Evolutionary conservation across 148 eudicot species (phyloP), one percentile per base, ranked within the genome.

Genomic region (Rhododendron ferrugineum): DNA sequence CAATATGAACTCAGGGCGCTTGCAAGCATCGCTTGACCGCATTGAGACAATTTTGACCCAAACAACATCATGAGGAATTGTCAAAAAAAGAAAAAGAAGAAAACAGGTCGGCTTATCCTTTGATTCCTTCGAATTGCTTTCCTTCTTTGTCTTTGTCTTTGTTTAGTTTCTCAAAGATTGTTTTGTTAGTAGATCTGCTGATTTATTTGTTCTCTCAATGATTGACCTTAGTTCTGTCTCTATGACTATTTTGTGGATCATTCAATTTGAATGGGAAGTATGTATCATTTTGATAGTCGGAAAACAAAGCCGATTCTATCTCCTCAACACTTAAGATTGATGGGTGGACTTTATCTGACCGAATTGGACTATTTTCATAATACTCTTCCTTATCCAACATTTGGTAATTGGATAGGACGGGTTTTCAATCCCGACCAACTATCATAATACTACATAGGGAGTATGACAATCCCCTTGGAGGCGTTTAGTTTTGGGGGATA

Each of bases 1-100:
- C 90, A 91, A 94, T 89, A 93, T 96, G 97, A 89, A 94, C 32
- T 93, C 98, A 46, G 99, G 99, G 78, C 90, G 93, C 60, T 86
- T 95, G 82, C 90, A 95, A 84, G 99, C 97, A 84, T 96, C 99
- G 8, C 97, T 96, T 78, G 99, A 96, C 86, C 90, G 99, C 79
- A 85, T 96, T 42, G 99, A 96, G 90, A 91, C 97, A 86, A 93
- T 95, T 87, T 92, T 95, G 82, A 93, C 97, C 5, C 91, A 91
- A 72, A 30, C 60, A 84, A 28, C 85, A 74, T 86, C 88, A 89
- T 11, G 34, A 62, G 15, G 84, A 66, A 22, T 78, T 75, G 54
- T 28, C 80, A 50, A 58, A 62, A 23, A 16, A 85, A n/a, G 78
- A 81, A 44, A 78, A 50, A 68, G 23, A 62, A 16, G 85, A 30